A percentile compares a stretch with the other conserved stretches of the same genome.
phyloP scores from a whole-genome alignment of 371 early-diverging fungal species.

The Rhizomucor miehei region DNA sequence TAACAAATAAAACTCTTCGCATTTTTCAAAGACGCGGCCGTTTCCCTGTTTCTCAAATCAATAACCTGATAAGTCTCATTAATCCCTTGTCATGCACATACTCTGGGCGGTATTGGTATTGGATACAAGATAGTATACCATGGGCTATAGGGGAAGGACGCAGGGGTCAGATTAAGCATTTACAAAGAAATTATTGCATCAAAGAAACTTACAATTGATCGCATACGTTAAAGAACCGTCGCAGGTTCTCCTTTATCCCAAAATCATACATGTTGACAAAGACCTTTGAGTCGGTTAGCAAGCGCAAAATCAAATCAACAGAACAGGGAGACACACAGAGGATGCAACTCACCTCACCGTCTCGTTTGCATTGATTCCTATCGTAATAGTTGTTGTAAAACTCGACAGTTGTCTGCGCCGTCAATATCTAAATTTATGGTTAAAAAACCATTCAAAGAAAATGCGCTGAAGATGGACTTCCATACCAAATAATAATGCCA shows the following conservation, averaged over 20 bases:
- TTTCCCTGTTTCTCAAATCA: too few species aligned
- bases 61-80: too few species aligned
- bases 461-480: background rate
- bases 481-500: conserved; percentile 67
- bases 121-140: conserved; percentile 60
- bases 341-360: conserved; percentile 52
- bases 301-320: too few species aligned
- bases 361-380: conserved; percentile 41
- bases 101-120: conserved; percentile 51
- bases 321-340: too few species aligned
- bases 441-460: background rate
- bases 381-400: conserved; percentile 60
- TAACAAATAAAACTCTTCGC: conserved; percentile 43
- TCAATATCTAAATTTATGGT: conserved; percentile 46
- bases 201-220: conserved; percentile 36
- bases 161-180: background rate
- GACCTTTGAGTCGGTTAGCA: background rate
- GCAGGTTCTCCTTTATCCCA: conserved; percentile 46
- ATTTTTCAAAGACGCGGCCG: conserved; percentile 43
- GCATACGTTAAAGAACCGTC: conserved; percentile 51
- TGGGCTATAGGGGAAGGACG: conserved; percentile 26
- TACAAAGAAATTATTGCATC: background rate
- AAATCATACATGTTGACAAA: conserved; percentile 61
- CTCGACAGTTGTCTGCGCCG: conserved; percentile 63
- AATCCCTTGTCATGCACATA: conserved; percentile 6